Evolutionary conservation across 257 asterid genomes (phyloP).

Genomic region (Marsdenia floribunda): DNA sequence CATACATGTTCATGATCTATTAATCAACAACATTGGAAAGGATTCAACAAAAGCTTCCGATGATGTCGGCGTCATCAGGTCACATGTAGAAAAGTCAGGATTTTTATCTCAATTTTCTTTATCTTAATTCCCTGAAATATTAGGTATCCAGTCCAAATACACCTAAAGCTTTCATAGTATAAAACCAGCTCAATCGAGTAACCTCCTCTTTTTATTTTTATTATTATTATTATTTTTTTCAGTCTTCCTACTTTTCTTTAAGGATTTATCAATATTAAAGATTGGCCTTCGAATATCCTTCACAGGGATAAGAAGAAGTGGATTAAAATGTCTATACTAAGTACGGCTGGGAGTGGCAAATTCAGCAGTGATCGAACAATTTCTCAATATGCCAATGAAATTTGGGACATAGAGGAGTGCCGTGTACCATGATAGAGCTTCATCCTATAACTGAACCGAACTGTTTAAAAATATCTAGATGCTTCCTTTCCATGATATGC

Average conservation of each 20-base stretch:
- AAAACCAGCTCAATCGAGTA: neutral
- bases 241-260: neutral
- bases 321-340: constrained; percentile 89
- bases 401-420: constrained; percentile 73
- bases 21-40: neutral
- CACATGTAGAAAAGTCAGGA: neutral
- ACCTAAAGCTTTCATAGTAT: neutral
- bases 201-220: neutral
- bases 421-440: constrained; percentile 32
- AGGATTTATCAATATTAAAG: too few species aligned
- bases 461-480: too few species aligned
- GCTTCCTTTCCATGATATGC: neutral
- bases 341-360: constrained; percentile 95
- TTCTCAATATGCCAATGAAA: constrained; percentile 81
- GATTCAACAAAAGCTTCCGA: neutral
- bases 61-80: neutral
- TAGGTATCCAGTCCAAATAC: neutral
- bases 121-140: neutral
- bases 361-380: constrained; percentile 97
- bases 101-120: too few species aligned
- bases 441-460: neutral
- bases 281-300: constrained; percentile 8
- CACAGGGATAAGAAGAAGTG: constrained; percentile 94
- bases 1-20: neutral
- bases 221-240: neutral